A percentile compares a stretch with the other conserved stretches of the same genome.
Conservation (phyloP, 495 filamentous ascomycete genomes). For the Hypoxylon lienhwacheense region DNA sequence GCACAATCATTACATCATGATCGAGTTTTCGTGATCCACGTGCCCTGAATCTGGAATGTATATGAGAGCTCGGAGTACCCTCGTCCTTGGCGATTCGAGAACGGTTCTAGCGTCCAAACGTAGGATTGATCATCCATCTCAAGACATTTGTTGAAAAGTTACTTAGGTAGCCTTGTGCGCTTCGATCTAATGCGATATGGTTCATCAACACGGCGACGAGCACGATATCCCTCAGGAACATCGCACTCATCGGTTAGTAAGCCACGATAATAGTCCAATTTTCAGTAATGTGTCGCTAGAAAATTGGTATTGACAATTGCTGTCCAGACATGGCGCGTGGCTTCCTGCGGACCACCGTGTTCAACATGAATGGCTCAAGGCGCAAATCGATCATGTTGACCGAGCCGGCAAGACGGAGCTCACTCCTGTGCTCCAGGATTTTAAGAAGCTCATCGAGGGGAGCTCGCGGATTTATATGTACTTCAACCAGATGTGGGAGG, state of each 20-base stretch:
- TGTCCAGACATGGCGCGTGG: conserved; percentile 51
- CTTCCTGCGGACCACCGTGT: conserved; percentile 57
- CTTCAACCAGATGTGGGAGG: conserved; percentile 64
- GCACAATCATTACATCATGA: conserved; percentile 34
- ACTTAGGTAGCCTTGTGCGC: conserved; percentile 1
- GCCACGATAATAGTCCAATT: neutral
- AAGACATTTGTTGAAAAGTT: conserved; percentile 7
- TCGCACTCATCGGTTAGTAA: conserved; percentile 42
- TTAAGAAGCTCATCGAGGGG: conserved; percentile 52
- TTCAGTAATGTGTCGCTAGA: too few species aligned
- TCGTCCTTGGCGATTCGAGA: conserved; percentile 29
- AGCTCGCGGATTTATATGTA: conserved; percentile 54
- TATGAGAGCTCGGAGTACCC: conserved; percentile 17
- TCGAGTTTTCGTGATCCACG: neutral
- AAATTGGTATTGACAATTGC: conserved; percentile 9
- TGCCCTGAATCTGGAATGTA: conserved; percentile 16
- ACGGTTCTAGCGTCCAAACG: conserved; percentile 11
- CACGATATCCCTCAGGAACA: conserved; percentile 49
- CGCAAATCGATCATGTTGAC: conserved; percentile 50
- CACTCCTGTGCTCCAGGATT: conserved; percentile 49
- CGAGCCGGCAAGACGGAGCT: conserved; percentile 45
- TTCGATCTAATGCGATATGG: conserved; percentile 40
- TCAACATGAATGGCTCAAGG: conserved; percentile 52
- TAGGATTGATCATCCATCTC: conserved; percentile 3
- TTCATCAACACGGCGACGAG: conserved; percentile 49